Evolutionary conservation across 164 flowering plant species (phyloP), one percentile per base, ranked within the genome.

Genomic region (Vitis labrusca): DNA sequence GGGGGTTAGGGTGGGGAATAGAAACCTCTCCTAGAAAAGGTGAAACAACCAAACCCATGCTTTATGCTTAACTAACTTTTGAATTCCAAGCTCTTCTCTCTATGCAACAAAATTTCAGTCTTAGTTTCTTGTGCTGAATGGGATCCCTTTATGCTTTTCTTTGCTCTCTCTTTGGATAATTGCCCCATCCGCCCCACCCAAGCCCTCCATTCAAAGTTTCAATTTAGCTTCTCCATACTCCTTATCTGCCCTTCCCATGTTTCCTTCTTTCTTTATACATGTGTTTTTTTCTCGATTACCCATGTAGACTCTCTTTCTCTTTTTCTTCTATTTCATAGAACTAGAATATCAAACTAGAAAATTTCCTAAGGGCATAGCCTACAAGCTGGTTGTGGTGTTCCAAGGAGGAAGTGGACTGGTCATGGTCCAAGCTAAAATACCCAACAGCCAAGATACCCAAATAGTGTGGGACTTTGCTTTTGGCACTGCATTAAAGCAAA

Each of bases 81-180:
- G 78, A 81, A 78, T 78, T 78, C 82, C 77, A 79, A 81, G 84
- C 81, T 79, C 84, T 77, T 65, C 76, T 60, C 72, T 80, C 84
- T 65, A 85, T 82, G 79, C 73, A 80, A 11, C 50, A 63, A 67
- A 76, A 67, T 56, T 17, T 23, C 56, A 61, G 79, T 79, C 82
- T 74, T 80, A 83, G 79, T 80, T 78, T 78, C 84, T 84, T 78
- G 82, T 78, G 82, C 82, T 77, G 52, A 76, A 68, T 84, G 85
- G 78, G 16, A 68, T 76, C 66, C 74, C 85, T 85, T 82, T 81
- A 82, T 78, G 85, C 88, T 85, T 85, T 85, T 79, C 81, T 80
- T 85, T 75, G 50, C 64, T 69, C 60, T 70, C 70, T 57, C 69
- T 69, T 70, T 50, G 59, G 68, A 32, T 70, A 37, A 37, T 37